These are phyloP conservation scores for Apiotrichum laibachii DNA, from an alignment of 1,284 basidiomycete genomes.

Conservation along the genomic window DNA sequence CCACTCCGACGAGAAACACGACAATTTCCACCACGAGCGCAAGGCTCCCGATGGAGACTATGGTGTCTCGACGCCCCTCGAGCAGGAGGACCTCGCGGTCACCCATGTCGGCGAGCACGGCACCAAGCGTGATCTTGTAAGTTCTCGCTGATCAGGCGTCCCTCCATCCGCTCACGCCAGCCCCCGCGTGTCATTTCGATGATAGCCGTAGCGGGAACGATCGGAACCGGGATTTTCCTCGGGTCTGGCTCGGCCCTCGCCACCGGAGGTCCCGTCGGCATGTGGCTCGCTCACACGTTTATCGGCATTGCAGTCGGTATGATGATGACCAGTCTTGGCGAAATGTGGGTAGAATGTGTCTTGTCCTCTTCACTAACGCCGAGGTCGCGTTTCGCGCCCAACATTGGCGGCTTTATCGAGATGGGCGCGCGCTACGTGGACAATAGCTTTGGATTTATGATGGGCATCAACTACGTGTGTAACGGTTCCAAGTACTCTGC, in stretches of 20 bases:
- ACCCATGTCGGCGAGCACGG: no score
- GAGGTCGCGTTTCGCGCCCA: constrained; percentile 17
- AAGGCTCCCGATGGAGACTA: no score
- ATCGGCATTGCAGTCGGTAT: constrained; percentile 20
- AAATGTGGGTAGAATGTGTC: background rate
- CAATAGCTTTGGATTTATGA: constrained; percentile 23
- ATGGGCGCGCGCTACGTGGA: constrained; percentile 26
- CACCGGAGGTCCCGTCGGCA: constrained; percentile 52
- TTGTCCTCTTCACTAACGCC: background rate
- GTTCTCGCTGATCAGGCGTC: no score
- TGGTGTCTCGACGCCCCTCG: no score
- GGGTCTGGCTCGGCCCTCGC: constrained; percentile 38
- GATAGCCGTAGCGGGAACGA: constrained; percentile 53
- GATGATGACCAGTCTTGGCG: constrained; percentile 13
- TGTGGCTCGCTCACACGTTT: constrained; percentile 30
- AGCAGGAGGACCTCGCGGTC: no score
- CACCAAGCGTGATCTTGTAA: no score
- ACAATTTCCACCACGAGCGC: no score
- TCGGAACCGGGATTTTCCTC: constrained; percentile 54
- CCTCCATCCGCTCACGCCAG: no score
- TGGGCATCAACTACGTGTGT: constrained; percentile 22
- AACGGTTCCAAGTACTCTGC: no score
- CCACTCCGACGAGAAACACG: no score
- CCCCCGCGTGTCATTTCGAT: constrained; percentile 22
- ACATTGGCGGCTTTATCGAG: constrained; percentile 25